Base-by-base conservation (phyloP, 345 rosid species). In the Salix purpurea region DNA sequence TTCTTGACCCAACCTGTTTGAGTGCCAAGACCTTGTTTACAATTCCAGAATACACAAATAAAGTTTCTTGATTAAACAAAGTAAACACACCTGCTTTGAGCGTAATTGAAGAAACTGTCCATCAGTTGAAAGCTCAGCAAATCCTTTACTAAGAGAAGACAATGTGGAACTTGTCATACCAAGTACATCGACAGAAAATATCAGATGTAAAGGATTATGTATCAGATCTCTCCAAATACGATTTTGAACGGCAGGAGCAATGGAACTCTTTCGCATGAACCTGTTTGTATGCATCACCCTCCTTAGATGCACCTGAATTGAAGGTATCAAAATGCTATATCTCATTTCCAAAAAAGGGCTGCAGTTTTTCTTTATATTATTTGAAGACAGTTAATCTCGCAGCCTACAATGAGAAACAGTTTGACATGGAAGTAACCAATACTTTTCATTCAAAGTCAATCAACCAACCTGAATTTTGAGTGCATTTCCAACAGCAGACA, bases 151-250 rank as follows among this genome's bases (percentile, higher is more conserved):
- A 69, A 96, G 89, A 81, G 99, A 93, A 74, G 99, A 91, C 91
- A 96, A 73, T 65, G 99, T 93, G 64, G 98, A 96, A 88, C 99
- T 93, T 76, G 99, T 90, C 98, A 96, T 93, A 34, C 99, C 99
- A 84, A 96, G 92, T 60, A 96, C 97, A 86, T 96, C 97, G 26
- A 96, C 91, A 60, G 99, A 96, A 88, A 93, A 93, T 73, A 96
- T 77, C 77, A 96, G 84, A 84, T 93, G 98, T 67, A 96, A 79
- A 67, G 99, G 99, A 85, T 96, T 96, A 90, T 96, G 99, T 77
- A 96, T 92, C 80, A 96, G 81, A 74, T 96, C 99, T 84, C 99
- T 91, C 94, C 94, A 91, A 76, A 96, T 86, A 58, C 98, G 99
- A 78, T 89, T 90, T 80, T 86, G 84, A 39, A 93, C 83, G 79